Base-by-base conservation (phyloP, 768 basidiomycete genomes). In the Podaxis pistillaris region DNA sequence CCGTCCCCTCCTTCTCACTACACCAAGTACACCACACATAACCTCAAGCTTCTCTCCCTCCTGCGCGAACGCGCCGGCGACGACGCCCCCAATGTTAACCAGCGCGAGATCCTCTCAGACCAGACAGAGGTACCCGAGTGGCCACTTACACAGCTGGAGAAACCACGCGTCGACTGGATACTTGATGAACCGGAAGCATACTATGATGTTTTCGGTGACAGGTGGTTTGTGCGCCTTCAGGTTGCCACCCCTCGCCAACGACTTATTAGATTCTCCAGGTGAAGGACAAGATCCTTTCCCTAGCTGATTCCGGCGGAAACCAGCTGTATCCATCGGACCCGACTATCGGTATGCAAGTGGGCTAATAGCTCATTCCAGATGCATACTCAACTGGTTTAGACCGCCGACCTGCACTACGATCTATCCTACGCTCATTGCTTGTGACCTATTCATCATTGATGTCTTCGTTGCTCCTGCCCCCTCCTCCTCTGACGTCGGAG, bases 131-230 rank as follows among this genome's bases (percentile, higher is more conserved):
- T 93, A 11, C 92, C 93, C 6, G 84, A 91, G 19, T 93, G 90
- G 91, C 82, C 88, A 19, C 76, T 95, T 46, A 73, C 73, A 2
- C 86, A 88, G 65, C 81, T 96, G 9, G 90, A 94, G 71, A 93
- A 90, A 74, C 94, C 94, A 40, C 83, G 93, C 50, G 87, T 91
- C 13, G 94, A 95, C 69, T 95, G 94, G 93, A 90, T 96, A 56
- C 79, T 92, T 1, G 91, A 94, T 67, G 92, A 93, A 64, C 89
- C 89, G 1, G 81, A 83, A 26, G 77, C 82, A 8, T 79, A 85
- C 64, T 96, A 93, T 72, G 83, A 84, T 57, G 89, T 88, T 15
- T 96, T 90, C 74, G 93, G 92, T n/a, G 91, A 95, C 72, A 82
- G 82, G 68, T 96, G 92, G 91, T 89, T 89, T 85, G 92, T 94